Evolutionary conservation across 495 filamentous ascomycete species (phyloP).

Genomic region (Penicillium cosmopolitanum): DNA sequence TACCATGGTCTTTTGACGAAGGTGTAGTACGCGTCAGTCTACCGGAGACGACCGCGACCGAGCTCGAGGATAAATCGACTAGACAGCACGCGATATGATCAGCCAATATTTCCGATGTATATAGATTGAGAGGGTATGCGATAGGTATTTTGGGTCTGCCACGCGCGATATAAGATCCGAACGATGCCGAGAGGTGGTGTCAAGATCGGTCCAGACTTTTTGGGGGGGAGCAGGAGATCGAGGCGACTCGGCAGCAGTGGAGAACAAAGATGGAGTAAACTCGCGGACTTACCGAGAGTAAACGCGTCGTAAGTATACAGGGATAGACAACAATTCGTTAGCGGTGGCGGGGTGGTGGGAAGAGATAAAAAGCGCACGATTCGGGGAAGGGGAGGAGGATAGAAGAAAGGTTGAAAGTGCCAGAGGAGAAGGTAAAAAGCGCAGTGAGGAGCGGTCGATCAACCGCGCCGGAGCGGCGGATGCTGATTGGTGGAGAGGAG

Average conservation of each 20-base stretch:
- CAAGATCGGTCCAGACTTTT: not conserved
- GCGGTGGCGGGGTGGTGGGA: conserved; percentile 10
- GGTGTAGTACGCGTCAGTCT: conserved; percentile 32
- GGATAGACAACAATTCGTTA: conserved; percentile 9
- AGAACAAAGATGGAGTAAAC: conserved; percentile 6
- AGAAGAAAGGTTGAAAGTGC: conserved; percentile 27
- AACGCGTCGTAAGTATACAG: conserved; percentile 24
- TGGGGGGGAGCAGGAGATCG: conserved; percentile 1
- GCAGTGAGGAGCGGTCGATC: conserved; percentile 49
- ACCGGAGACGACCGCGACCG: conserved; percentile 29
- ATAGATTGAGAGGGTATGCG: not conserved
- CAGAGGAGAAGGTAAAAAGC: conserved; percentile 30
- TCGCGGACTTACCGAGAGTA: conserved; percentile 25
- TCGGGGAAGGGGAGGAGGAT: conserved; percentile 28
- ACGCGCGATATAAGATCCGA: not conserved
- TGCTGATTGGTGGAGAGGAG: conserved; percentile 51
- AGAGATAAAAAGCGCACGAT: conserved; percentile 30
- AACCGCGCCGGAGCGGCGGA: conserved; percentile 34
- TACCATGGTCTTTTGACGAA: conserved; percentile 45
- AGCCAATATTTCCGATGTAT: conserved; percentile 12
- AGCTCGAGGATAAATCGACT: conserved; percentile 30
- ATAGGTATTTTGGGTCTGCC: not conserved
- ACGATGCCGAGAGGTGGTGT: not conserved
- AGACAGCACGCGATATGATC: conserved; percentile 25
- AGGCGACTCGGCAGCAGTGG: conserved; percentile 11